A percentile compares a stretch with the other conserved stretches of the same genome.
phyloP scores from a whole-genome alignment of 768 basidiomycete genomes.

The Baorangia bicolor region DNA sequence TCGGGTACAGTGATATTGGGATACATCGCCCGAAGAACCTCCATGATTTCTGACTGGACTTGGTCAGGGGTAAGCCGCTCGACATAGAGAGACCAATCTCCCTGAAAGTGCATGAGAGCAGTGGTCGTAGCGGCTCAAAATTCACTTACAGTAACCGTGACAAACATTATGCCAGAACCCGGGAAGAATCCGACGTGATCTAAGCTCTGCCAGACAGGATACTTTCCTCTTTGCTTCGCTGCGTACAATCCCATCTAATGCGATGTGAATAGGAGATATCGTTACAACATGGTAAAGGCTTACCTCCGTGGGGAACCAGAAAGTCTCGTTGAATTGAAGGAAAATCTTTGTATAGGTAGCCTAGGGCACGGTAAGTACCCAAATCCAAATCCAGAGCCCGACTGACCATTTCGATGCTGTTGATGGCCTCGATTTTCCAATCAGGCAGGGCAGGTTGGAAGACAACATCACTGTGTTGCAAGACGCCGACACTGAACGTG shows the following conservation, averaged over 20 bases:
- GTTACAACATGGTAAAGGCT: neutral
- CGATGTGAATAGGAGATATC: neutral
- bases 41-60: slow-evolving; percentile 53
- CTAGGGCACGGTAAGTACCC: slow-evolving; percentile 20
- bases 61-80: slow-evolving; percentile 48
- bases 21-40: slow-evolving; percentile 59
- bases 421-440: slow-evolving; percentile 63
- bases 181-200: slow-evolving; percentile 59
- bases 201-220: slow-evolving; percentile 67
- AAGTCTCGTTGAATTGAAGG: slow-evolving; percentile 58
- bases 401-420: slow-evolving; percentile 57
- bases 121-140: neutral
- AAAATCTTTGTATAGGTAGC: slow-evolving; percentile 69
- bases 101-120: slow-evolving; percentile 36
- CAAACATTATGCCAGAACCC: slow-evolving; percentile 49
- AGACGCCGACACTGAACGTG: slow-evolving; percentile 68
- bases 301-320: slow-evolving; percentile 55
- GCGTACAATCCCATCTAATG: slow-evolving; percentile 50
- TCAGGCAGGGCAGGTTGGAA: slow-evolving; percentile 55
- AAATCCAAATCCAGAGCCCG: neutral
- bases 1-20: slow-evolving; percentile 52
- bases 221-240: slow-evolving; percentile 55
- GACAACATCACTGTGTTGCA: slow-evolving; percentile 58
- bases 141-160: slow-evolving; percentile 27
- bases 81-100: slow-evolving; percentile 59